Evolutionary conservation across 129 eudicot genomes (phyloP).

Genomic region (Glebionis coronaria): DNA sequence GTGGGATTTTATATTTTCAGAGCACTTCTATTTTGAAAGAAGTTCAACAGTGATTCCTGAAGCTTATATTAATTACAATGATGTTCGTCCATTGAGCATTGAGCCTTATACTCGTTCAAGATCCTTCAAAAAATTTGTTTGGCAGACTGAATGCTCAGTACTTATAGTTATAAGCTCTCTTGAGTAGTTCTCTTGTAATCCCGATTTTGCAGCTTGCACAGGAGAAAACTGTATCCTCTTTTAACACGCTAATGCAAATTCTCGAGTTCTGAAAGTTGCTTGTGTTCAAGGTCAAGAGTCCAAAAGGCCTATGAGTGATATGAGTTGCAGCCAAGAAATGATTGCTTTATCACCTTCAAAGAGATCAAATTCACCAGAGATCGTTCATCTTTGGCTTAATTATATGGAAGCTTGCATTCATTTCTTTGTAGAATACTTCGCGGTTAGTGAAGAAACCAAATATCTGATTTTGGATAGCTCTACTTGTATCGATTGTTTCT

Average conservation of each 20-base stretch:
- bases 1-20: constrained; percentile 96
- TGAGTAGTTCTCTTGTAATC: constrained; percentile 78
- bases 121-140: constrained; percentile 24
- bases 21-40: constrained; percentile 75
- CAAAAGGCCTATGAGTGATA: constrained; percentile 38
- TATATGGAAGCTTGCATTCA: constrained; percentile 64
- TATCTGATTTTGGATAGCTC: constrained; percentile 61
- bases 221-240: constrained; percentile 80
- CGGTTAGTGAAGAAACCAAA: constrained; percentile 69
- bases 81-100: constrained; percentile 30
- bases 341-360: constrained; percentile 27
- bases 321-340: constrained; percentile 22
- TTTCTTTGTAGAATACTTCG: constrained; percentile 60
- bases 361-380: constrained; percentile 31
- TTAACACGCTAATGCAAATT: constrained; percentile 73
- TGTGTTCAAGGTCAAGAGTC: constrained; percentile 89
- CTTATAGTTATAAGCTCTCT: constrained; percentile 86
- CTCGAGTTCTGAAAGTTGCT: constrained; percentile 80
- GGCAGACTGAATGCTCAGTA: constrained; percentile 92
- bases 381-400: constrained; percentile 35
- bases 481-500: constrained; percentile 67
- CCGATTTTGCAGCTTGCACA: constrained; percentile 66
- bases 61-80: constrained; percentile 38
- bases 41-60: constrained; percentile 42
- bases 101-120: constrained; percentile 39